A percentile compares a stretch with the other conserved stretches of the same genome.
Conservation (phyloP, 805 yeast species). For the Candida easanensis region DNA sequence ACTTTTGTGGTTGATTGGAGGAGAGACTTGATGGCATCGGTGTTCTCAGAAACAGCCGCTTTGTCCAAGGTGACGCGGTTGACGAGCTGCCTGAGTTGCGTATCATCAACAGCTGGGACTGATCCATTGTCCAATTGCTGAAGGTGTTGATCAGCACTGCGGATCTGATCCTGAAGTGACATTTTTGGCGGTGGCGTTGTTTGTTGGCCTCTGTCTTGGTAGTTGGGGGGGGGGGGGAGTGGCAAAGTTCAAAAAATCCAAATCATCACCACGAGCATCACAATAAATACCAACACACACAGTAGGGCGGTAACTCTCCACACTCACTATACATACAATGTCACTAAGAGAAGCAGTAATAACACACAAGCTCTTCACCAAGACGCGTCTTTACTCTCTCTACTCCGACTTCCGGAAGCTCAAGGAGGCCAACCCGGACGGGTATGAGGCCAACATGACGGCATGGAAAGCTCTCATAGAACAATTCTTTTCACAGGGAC, state of each 20-base stretch:
- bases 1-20: constrained; percentile 1
- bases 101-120: background rate
- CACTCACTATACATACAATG: background rate
- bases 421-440: constrained; percentile 38
- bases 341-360: constrained; percentile 19
- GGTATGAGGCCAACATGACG: constrained; percentile 37
- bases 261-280: background rate
- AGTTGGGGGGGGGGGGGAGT: background rate
- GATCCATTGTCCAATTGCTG: background rate
- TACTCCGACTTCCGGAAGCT: constrained; percentile 38
- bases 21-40: constrained; percentile 2
- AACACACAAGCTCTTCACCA: constrained; percentile 27
- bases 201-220: background rate
- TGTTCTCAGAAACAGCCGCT: constrained; percentile 3
- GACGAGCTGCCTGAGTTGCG: background rate
- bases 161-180: background rate
- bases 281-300: background rate
- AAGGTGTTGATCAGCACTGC: background rate
- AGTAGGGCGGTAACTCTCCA: background rate
- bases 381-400: constrained; percentile 36
- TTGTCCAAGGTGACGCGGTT: constrained; percentile 11
- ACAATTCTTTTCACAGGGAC: constrained; percentile 13
- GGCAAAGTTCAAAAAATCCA: background rate
- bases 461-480: constrained; percentile 35
- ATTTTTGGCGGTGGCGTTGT: background rate